A percentile compares a stretch with the other conserved stretches of the same genome.
phyloP scores from a whole-genome alignment of 495 filamentous ascomycete species.

The Xylaria cubensis region DNA sequence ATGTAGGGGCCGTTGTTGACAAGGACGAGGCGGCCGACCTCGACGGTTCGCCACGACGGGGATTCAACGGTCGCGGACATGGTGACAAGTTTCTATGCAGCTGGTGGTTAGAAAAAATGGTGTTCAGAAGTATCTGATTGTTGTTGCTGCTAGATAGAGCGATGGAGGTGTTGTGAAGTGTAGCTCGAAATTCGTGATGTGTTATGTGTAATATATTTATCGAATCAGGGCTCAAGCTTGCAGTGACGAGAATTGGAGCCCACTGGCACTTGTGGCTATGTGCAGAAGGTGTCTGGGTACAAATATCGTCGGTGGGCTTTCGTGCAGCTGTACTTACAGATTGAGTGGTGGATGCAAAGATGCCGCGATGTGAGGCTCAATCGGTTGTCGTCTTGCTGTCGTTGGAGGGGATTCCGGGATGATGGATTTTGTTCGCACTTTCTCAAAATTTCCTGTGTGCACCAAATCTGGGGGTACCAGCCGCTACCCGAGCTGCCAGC shows the following conservation, averaged over 20 bases:
- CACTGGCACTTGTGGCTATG: background rate
- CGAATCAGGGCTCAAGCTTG: constrained; percentile 5
- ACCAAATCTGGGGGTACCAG: constrained; percentile 21
- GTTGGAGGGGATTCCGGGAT: constrained; percentile 31
- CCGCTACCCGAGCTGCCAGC: constrained; percentile 28
- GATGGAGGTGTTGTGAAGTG: background rate
- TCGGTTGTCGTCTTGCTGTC: constrained; percentile 29
- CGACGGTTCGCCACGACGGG: constrained; percentile 86
- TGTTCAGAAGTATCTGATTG: background rate
- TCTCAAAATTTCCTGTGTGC: constrained; percentile 32
- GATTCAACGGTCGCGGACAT: constrained; percentile 71
- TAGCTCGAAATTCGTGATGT: constrained; percentile 4
- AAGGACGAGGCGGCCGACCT: constrained; percentile 95
- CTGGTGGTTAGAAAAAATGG: constrained; percentile 31
- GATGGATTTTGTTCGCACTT: constrained; percentile 31
- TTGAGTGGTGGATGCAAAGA: constrained; percentile 21
- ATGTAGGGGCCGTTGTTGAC: constrained; percentile 75
- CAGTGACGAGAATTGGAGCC: background rate
- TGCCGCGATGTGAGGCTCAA: constrained; percentile 28
- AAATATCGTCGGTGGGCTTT: background rate
- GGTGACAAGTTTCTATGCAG: constrained; percentile 42
- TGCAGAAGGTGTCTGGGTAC: background rate
- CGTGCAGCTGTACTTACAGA: constrained; percentile 24
- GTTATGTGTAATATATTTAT: constrained; percentile 6
- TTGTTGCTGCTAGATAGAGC: background rate